phyloP scores from a whole-genome alignment of 1,284 basidiomycete genomes.

The Apiotrichum akiyoshidainum region DNA sequence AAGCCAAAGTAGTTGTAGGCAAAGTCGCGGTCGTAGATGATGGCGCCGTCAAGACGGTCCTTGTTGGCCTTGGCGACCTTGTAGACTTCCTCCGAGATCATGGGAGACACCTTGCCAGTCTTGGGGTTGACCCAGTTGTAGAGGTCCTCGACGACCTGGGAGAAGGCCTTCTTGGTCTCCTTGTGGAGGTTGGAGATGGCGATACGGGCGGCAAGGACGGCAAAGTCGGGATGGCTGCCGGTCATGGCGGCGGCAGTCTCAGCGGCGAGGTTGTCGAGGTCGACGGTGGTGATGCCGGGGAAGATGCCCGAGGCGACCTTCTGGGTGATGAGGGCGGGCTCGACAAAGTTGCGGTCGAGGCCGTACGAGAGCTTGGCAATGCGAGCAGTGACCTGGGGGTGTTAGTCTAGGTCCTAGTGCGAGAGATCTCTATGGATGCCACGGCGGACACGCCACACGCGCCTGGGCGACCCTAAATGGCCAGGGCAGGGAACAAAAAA shows the following conservation, averaged over 20 bases:
- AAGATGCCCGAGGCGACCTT: conserved; percentile 96
- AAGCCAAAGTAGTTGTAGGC: conserved; percentile 97
- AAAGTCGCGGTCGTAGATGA: conserved; percentile 98
- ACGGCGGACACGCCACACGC: conserved; percentile 2
- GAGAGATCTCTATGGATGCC: neutral
- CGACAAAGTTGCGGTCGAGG: conserved; percentile 87
- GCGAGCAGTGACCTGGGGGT: conserved; percentile 20
- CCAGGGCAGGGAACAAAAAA: neutral
- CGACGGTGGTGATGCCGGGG: conserved; percentile 85
- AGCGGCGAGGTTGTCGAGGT: conserved; percentile 92
- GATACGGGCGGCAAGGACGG: conserved; percentile 86
- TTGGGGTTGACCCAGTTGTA: conserved; percentile 97
- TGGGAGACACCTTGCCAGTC: conserved; percentile 77
- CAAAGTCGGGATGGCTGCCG: conserved; percentile 93
- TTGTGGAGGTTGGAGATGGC: conserved; percentile 99
- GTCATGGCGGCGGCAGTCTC: conserved; percentile 98
- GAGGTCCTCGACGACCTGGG: conserved; percentile 83
- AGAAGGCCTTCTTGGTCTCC: conserved; percentile 97
- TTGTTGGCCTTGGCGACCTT: conserved; percentile 79
- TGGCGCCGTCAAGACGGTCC: conserved; percentile 80
- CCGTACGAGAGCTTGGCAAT: conserved; percentile 97
- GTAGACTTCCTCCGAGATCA: conserved; percentile 91
- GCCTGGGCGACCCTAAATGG: neutral
- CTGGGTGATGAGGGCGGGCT: conserved; percentile 91
- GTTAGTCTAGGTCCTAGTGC: conserved; percentile 1